Conservation (phyloP, 2,329 filamentous ascomycete genomes). For the Pseudofabraea citricarpa region DNA sequence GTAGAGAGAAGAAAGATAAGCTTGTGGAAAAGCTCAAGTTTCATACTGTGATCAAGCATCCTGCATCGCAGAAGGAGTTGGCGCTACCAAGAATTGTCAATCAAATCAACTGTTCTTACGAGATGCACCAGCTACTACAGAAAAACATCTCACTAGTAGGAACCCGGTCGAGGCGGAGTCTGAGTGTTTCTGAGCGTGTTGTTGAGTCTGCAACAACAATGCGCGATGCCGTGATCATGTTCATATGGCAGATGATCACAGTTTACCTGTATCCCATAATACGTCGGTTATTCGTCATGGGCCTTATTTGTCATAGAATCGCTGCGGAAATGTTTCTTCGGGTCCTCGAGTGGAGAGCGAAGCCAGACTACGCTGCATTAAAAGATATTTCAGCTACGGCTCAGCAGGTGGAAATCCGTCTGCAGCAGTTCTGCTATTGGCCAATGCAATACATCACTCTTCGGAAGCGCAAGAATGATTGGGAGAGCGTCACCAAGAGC, state of each 20-base stretch:
- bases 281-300: conserved; percentile 67
- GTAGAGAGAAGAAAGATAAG: conserved; percentile 55
- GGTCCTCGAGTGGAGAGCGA: conserved; percentile 78
- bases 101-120: conserved; percentile 94
- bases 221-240: conserved; percentile 67
- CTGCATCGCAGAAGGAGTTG: conserved; percentile 75
- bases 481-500: conserved; percentile 91
- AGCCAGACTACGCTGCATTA: conserved; percentile 74
- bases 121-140: conserved; percentile 79
- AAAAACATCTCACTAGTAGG: conserved; percentile 86
- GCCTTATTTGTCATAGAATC: conserved; percentile 74
- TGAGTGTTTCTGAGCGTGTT: conserved; percentile 91
- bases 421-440: conserved; percentile 99
- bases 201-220: conserved; percentile 89
- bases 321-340: conserved; percentile 74
- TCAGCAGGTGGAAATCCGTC: conserved; percentile 92
- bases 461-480: conserved; percentile 82
- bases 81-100: conserved; percentile 78
- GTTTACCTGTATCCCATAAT: conserved; percentile 76
- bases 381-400: conserved; percentile 96
- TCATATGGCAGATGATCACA: conserved; percentile 65
- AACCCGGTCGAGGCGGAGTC: conserved; percentile 71
- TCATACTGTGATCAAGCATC: conserved; percentile 77
- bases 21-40: conserved; percentile 83
- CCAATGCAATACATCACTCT: conserved; percentile 93